Conservation (phyloP, 1,284 basidiomycete species). For the Heterobasidion annosum region DNA sequence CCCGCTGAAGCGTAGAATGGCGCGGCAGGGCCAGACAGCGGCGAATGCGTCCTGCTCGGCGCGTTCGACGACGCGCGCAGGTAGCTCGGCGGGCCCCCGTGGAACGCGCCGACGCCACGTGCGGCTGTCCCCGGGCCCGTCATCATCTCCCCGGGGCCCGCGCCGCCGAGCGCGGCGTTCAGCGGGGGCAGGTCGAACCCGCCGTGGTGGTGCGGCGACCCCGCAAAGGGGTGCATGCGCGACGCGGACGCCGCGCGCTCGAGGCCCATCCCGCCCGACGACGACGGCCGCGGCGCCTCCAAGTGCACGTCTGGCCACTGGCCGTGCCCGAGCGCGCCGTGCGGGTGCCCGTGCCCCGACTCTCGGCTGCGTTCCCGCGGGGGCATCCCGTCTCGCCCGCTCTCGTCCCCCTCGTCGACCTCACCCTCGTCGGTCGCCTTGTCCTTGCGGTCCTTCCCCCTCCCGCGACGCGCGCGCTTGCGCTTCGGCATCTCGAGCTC, state of each 20-base stretch:
- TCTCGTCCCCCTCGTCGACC: conserved; percentile 14
- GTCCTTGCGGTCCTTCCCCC: conserved; percentile 18
- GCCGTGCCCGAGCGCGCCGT: conserved; percentile 29
- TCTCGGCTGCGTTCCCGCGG: not conserved
- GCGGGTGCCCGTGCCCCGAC: conserved; percentile 20
- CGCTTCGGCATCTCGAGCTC: conserved; percentile 37
- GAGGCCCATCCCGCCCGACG: not conserved
- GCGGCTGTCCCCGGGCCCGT: conserved; percentile 16
- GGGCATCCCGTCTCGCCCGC: conserved; percentile 20
- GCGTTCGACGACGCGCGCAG: conserved; percentile 39
- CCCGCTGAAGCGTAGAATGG: conserved; percentile 2
- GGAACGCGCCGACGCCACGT: conserved; percentile 20
- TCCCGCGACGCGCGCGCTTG: conserved; percentile 41
- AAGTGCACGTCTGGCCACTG: conserved; percentile 15
- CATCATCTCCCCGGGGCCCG: conserved; percentile 17
- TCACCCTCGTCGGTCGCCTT: conserved; percentile 12
- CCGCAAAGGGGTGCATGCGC: not conserved
- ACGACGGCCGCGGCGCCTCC: conserved; percentile 19
- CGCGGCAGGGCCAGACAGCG: conserved; percentile 27
- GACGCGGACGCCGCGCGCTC: not conserved
- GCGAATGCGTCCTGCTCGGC: conserved; percentile 63
- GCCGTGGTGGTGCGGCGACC: conserved; percentile 26
- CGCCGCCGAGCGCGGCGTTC: conserved; percentile 31
- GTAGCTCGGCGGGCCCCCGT: conserved; percentile 34
- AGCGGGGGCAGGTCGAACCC: conserved; percentile 55